These are phyloP conservation scores for Suhomyces sp. DNA, from an alignment of 805 yeast species.

Conservation along the genomic window DNA sequence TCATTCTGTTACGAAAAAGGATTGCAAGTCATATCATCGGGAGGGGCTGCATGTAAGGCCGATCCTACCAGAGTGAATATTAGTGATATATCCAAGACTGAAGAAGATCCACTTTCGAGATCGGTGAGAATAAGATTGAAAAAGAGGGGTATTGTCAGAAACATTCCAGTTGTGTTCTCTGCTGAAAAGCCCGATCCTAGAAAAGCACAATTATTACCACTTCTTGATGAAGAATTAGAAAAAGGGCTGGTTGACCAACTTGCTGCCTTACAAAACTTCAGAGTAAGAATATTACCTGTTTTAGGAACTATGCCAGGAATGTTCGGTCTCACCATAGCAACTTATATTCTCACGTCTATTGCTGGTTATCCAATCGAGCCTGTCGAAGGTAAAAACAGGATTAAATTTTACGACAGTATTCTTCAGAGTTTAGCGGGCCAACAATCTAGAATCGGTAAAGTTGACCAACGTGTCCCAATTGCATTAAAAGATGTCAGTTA, in stretches of 20 bases:
- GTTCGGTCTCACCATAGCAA: slow-evolving; percentile 88
- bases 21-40: slow-evolving; percentile 77
- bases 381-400: slow-evolving; percentile 83
- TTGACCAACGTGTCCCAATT: slow-evolving; percentile 73
- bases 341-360: slow-evolving; percentile 72
- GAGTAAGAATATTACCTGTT: slow-evolving; percentile 94
- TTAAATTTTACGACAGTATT: slow-evolving; percentile 79
- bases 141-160: slow-evolving; percentile 68
- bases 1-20: slow-evolving; percentile 61
- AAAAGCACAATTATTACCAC: slow-evolving; percentile 82
- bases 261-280: slow-evolving; percentile 81
- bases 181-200: slow-evolving; percentile 96
- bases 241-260: slow-evolving; percentile 85
- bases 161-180: slow-evolving; percentile 85
- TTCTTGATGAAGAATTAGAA: slow-evolving; percentile 75
- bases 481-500: slow-evolving; percentile 73
- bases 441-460: slow-evolving; percentile 69
- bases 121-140: slow-evolving; percentile 82
- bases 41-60: slow-evolving; percentile 97
- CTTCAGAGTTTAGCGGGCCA: slow-evolving; percentile 85
- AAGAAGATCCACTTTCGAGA: slow-evolving; percentile 91
- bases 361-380: slow-evolving; percentile 92
- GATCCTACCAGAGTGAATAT: slow-evolving; percentile 91
- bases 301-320: slow-evolving; percentile 96
- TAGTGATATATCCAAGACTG: slow-evolving; percentile 84